Conservation (phyloP, 2,329 filamentous ascomycete species). For the Aspergillus candidus region DNA sequence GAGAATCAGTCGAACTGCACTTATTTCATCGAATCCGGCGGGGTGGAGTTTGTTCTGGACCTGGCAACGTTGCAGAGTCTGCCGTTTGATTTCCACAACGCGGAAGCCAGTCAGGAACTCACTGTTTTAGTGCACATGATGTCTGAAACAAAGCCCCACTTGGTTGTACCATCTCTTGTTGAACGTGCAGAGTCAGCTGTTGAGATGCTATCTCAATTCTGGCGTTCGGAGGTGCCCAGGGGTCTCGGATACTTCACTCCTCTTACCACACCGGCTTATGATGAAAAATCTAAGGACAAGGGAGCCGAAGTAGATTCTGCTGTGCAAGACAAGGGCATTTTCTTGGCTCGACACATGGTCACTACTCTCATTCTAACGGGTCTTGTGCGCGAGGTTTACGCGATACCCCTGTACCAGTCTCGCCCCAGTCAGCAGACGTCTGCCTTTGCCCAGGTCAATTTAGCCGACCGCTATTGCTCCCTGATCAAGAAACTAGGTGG, state of each 20-base stretch:
- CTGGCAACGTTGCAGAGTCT: slow-evolving; percentile 77
- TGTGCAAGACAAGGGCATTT: slow-evolving; percentile 59
- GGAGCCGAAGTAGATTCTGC: slow-evolving; percentile 26
- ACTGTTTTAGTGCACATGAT: slow-evolving; percentile 69
- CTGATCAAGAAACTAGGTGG: slow-evolving; percentile 70
- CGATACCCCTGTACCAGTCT: slow-evolving; percentile 55
- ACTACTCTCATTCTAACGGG: slow-evolving; percentile 70
- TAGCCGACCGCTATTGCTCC: slow-evolving; percentile 75
- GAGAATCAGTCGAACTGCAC: slow-evolving; percentile 66
- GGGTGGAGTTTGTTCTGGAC: slow-evolving; percentile 77
- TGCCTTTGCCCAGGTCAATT: slow-evolving; percentile 69
- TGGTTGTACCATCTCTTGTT: slow-evolving; percentile 75
- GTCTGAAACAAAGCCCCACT: slow-evolving; percentile 71
- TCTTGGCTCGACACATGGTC: slow-evolving; percentile 69
- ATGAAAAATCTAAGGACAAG: slow-evolving; percentile 14
- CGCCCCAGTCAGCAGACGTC: slow-evolving; percentile 55
- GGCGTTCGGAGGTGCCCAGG: slow-evolving; percentile 43
- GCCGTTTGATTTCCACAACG: slow-evolving; percentile 64
- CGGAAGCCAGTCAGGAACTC: slow-evolving; percentile 62
- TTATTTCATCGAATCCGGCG: slow-evolving; percentile 70
- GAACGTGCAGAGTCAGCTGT: slow-evolving; percentile 66
- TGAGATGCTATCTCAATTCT: slow-evolving; percentile 61
- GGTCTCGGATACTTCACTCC: slow-evolving; percentile 62
- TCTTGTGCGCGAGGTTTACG: slow-evolving; percentile 68
- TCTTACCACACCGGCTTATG: slow-evolving; percentile 43